Percentiles rank a stretch among this genome's conserved stretches.
These are phyloP conservation scores for Croton setiger DNA, from an alignment of 441 rosid species.

Conservation along the genomic window DNA sequence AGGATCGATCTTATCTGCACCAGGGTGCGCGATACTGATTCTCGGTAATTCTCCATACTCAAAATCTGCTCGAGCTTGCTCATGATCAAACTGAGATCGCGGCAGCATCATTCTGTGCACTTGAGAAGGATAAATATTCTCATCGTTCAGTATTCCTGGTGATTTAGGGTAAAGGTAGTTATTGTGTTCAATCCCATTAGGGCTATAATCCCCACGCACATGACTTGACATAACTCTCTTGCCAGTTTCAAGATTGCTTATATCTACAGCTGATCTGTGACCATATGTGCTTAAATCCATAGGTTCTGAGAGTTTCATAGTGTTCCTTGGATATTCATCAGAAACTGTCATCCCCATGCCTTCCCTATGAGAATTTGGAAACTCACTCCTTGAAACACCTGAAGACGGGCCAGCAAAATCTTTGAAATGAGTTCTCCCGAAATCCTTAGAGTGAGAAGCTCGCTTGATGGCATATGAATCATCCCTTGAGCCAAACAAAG, in stretches of 20 bases:
- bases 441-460: slow-evolving; percentile 34
- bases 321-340: slow-evolving; percentile 37
- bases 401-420: slow-evolving; percentile 39
- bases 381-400: slow-evolving; percentile 32
- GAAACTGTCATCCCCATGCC: slow-evolving; percentile 30
- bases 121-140: slow-evolving; percentile 32
- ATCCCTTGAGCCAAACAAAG: slow-evolving; percentile 31
- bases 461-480: slow-evolving; percentile 26
- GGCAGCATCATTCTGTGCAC: slow-evolving; percentile 29
- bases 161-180: slow-evolving; percentile 32
- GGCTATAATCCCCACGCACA: slow-evolving; percentile 30
- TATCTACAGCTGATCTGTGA: slow-evolving; percentile 30
- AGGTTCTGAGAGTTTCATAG: slow-evolving; percentile 33
- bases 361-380: slow-evolving; percentile 31
- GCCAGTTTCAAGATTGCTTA: slow-evolving; percentile 31
- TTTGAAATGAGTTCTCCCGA: slow-evolving; percentile 25
- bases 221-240: slow-evolving; percentile 26
- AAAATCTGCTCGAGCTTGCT: slow-evolving; percentile 30
- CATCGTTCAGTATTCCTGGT: slow-evolving; percentile 29
- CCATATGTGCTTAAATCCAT: slow-evolving; percentile 27
- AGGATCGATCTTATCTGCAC: slow-evolving; percentile 29
- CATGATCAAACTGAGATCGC: slow-evolving; percentile 32
- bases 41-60: slow-evolving; percentile 37
- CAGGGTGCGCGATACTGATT: slow-evolving; percentile 30
- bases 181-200: slow-evolving; percentile 35